phyloP scores from a whole-genome alignment of 2,329 filamentous ascomycete species.

The Neofusicoccum umdonicola region DNA sequence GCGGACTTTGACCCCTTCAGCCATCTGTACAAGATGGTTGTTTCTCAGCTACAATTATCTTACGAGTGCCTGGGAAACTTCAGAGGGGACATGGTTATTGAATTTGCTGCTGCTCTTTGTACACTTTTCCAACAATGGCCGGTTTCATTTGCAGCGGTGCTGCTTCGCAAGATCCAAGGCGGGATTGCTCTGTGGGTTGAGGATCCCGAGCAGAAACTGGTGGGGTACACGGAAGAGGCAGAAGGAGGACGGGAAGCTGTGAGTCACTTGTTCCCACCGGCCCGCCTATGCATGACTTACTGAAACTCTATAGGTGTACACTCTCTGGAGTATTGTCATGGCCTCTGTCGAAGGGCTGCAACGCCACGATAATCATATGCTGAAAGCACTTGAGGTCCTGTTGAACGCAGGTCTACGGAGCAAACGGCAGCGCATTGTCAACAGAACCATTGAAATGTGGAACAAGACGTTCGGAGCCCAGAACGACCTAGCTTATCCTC shows the following conservation, averaged over 20 bases:
- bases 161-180: constrained; percentile 60
- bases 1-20: constrained; percentile 59
- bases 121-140: constrained; percentile 40
- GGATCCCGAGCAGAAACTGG: constrained; percentile 46
- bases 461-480: constrained; percentile 65
- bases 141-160: constrained; percentile 51
- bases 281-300: not conserved
- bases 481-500: constrained; percentile 62
- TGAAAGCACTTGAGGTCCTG: constrained; percentile 54
- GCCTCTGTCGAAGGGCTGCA: constrained; percentile 55
- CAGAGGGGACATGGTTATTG: constrained; percentile 39
- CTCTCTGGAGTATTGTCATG: constrained; percentile 47
- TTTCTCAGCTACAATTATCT: constrained; percentile 50
- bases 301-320: constrained; percentile 31
- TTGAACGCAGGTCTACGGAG: constrained; percentile 55
- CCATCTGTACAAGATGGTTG: constrained; percentile 62
- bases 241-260: constrained; percentile 50
- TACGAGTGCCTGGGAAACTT: constrained; percentile 51
- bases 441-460: constrained; percentile 62
- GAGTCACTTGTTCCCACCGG: constrained; percentile 34
- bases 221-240: constrained; percentile 18
- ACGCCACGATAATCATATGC: constrained; percentile 55
- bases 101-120: constrained; percentile 55
- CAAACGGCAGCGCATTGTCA: constrained; percentile 49
- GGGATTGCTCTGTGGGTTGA: constrained; percentile 64